phyloP scores from a whole-genome alignment of 805 yeast genomes.

The Yarrowia bubula region DNA sequence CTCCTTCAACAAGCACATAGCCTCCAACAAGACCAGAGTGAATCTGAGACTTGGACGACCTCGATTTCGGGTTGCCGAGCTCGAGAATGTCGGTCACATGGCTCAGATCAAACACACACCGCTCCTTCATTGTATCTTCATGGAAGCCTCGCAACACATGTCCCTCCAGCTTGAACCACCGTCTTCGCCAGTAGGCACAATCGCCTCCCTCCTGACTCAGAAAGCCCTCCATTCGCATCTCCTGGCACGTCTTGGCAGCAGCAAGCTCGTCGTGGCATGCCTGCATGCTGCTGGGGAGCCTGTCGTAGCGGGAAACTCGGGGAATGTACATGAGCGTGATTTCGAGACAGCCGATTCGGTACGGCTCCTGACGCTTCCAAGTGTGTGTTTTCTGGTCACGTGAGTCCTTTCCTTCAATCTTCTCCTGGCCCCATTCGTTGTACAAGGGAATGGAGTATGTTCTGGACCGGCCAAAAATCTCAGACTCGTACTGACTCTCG shows the following conservation, averaged over 20 bases:
- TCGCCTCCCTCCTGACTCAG: slow-evolving; percentile 95
- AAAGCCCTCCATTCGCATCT: slow-evolving; percentile 55
- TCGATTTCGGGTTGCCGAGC: slow-evolving; percentile 35
- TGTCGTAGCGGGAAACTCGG: slow-evolving; percentile 44
- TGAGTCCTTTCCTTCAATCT: background rate
- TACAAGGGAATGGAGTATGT: slow-evolving; percentile 56
- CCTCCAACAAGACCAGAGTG: slow-evolving; percentile 47
- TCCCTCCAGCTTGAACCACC: slow-evolving; percentile 73
- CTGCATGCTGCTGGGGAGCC: slow-evolving; percentile 51
- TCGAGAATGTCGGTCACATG: slow-evolving; percentile 56
- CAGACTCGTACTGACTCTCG: slow-evolving; percentile 57
- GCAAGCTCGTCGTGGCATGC: slow-evolving; percentile 41
- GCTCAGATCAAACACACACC: slow-evolving; percentile 64
- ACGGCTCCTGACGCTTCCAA: slow-evolving; percentile 30
- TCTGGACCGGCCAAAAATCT: slow-evolving; percentile 53
- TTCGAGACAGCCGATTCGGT: slow-evolving; percentile 54
- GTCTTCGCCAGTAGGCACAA: slow-evolving; percentile 65
- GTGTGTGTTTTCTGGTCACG: background rate
- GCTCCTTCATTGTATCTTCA: slow-evolving; percentile 57
- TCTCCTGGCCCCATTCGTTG: slow-evolving; percentile 35
- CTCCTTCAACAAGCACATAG: slow-evolving; percentile 48
- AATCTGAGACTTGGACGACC: slow-evolving; percentile 38
- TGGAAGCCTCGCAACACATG: slow-evolving; percentile 72
- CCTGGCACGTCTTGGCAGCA: slow-evolving; percentile 30
- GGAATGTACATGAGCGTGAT: slow-evolving; percentile 61